Evolutionary conservation across 176 grass and related monocot species (phyloP).

Genomic region (Cenchrus purpureus): DNA sequence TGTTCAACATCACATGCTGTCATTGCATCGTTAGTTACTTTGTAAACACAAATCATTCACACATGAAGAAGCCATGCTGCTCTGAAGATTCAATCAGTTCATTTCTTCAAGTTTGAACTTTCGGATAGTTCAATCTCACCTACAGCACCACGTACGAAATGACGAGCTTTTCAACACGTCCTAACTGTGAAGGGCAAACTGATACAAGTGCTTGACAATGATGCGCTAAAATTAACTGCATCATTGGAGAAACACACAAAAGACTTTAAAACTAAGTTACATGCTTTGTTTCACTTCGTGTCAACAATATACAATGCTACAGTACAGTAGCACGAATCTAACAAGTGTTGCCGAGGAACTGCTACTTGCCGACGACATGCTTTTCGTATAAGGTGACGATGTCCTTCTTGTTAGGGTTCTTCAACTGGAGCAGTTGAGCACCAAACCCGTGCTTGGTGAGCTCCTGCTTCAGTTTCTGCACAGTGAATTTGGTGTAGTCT

Average conservation of each 20-base stretch:
- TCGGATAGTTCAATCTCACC: neutral
- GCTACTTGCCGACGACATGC: slow-evolving; percentile 62
- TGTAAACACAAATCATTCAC: neutral
- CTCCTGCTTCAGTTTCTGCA: slow-evolving; percentile 83
- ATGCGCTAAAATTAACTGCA: slow-evolving; percentile 29
- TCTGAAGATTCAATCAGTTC: neutral
- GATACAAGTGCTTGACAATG: neutral
- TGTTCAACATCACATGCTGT: neutral
- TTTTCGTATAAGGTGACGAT: slow-evolving; percentile 88
- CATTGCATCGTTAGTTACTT: neutral
- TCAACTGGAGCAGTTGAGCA: slow-evolving; percentile 81
- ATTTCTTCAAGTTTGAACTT: neutral
- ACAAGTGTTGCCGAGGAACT: neutral
- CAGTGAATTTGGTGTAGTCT: slow-evolving; percentile 81
- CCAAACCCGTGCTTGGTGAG: slow-evolving; percentile 92
- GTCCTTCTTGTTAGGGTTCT: slow-evolving; percentile 97
- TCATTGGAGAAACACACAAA: slow-evolving; percentile 21
- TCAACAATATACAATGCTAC: neutral
- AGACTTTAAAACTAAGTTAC: slow-evolving; percentile 18
- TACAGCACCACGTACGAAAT: neutral
- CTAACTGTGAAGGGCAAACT: neutral
- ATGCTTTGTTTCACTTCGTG: slow-evolving; percentile 12
- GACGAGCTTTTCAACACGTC: neutral
- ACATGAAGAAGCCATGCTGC: neutral
- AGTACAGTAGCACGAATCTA: slow-evolving; percentile 25